Percentiles rank a stretch among this genome's conserved stretches.
These are phyloP conservation scores for Alectoria sarmentosa DNA, from an alignment of 495 filamentous ascomycete species.

Conservation along the genomic window DNA sequence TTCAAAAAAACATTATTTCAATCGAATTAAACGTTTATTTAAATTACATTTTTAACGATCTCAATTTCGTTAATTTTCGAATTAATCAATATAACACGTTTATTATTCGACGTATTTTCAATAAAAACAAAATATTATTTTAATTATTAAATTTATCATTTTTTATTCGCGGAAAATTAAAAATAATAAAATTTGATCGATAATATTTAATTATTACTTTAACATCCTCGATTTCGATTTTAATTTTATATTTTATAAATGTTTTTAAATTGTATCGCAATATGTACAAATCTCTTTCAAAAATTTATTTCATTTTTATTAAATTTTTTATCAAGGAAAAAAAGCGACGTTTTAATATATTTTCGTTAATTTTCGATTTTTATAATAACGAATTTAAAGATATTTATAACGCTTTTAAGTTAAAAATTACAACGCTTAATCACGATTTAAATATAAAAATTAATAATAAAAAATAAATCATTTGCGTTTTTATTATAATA, in stretches of 20 bases:
- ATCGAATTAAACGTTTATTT: neutral
- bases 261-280: neutral
- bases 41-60: neutral
- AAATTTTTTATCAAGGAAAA: neutral
- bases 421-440: neutral
- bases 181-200: neutral
- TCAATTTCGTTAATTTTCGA: neutral
- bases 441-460: neutral
- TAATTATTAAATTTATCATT: neutral
- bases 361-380: neutral
- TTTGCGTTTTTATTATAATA: neutral
- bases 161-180: neutral
- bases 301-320: neutral
- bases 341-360: neutral
- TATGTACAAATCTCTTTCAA: neutral
- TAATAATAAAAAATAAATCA: neutral
- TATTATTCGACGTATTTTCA: neutral
- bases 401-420: neutral
- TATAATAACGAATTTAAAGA: neutral
- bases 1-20: neutral
- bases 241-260: neutral
- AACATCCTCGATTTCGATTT: neutral
- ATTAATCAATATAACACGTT: neutral
- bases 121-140: neutral
- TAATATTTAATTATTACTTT: neutral